These are phyloP conservation scores for Cercospora brassicicola DNA, from an alignment of 2,329 filamentous ascomycete species.

Conservation along the genomic window DNA sequence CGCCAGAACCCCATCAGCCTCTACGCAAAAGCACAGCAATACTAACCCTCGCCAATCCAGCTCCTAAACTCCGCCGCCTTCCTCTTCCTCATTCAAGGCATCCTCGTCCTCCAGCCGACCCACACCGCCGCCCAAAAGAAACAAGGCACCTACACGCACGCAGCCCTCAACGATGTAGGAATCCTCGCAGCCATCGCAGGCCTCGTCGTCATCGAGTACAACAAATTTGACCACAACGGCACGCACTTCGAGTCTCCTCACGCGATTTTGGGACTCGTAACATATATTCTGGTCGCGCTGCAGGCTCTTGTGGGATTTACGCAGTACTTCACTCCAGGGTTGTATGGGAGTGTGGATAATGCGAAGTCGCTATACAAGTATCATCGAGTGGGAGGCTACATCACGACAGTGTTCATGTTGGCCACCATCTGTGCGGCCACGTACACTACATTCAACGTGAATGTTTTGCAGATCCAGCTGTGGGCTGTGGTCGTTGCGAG, in stretches of 20 bases:
- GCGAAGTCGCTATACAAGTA: constrained; percentile 89
- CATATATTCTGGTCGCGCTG: constrained; percentile 66
- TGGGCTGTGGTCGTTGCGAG: constrained; percentile 72
- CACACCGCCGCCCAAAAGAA: constrained; percentile 72
- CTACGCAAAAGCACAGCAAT: not conserved
- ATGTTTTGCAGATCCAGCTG: constrained; percentile 67
- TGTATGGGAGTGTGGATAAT: constrained; percentile 76
- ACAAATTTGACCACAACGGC: constrained; percentile 70
- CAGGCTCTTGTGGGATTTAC: constrained; percentile 80
- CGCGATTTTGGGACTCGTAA: constrained; percentile 76
- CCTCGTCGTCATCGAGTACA: constrained; percentile 73
- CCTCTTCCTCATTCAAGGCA: constrained; percentile 73
- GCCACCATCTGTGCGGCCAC: constrained; percentile 74
- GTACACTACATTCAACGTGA: constrained; percentile 71
- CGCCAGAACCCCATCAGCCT: constrained; percentile 39
- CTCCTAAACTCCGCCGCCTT: constrained; percentile 58
- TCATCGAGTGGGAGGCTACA: constrained; percentile 75
- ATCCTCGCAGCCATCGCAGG: constrained; percentile 64
- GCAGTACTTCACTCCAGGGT: constrained; percentile 70
- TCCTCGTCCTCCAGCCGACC: constrained; percentile 85
- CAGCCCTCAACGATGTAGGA: constrained; percentile 66
- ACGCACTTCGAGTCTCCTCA: constrained; percentile 78
- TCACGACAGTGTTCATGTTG: constrained; percentile 67
- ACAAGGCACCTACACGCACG: constrained; percentile 64
- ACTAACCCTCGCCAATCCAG: constrained; percentile 24